Base-by-base conservation (phyloP, 768 basidiomycete genomes). In the Boletus pseudopeckii region DNA sequence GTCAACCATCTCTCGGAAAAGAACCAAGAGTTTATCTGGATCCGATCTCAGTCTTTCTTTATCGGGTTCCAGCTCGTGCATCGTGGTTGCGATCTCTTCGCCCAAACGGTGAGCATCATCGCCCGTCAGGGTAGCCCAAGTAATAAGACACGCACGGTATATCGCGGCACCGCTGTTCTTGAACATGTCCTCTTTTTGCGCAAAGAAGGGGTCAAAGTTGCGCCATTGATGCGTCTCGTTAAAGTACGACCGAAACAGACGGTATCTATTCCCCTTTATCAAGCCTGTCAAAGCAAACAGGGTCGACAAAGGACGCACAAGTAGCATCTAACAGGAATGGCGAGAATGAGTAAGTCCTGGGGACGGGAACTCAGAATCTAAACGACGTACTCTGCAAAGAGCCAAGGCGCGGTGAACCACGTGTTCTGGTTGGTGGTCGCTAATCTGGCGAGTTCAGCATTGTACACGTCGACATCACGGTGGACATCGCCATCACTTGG, bases 381-480 rank as follows among this genome's bases (percentile, higher is more conserved):
- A 38, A 45, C 4, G 40, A 67, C 88, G 59, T 74, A 97, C 86
- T 98, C 96, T 52, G 93, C 92, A 68, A 79, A 98, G n/a, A 99
- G 78, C 96, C 96, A 99, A 1, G 94, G 92, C 6, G 90, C 84
- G 8, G 82, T 88, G 66, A 92, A 93, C 96, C 96, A 99, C 0
- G 87, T 89, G 55, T 85, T 78, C 61, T 77, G 75, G 4, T 70
- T 67, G 1, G 75, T 66, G 26, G 74, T 68, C 0, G 73, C 72
- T 2, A 90, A 76, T 1, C 70, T 67, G 6, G 68, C 68, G 13
- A 99, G 75, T 57, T 92, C 86, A 0, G 72, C 61, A 59, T 99
- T 98, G 73, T 93, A 98, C n/a, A 77, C 71, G 0, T 81, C 77
- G 5, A 82, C 73, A 48, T 26, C 24, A 26, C 24, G 24, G 24